Conservation (phyloP, 371 early-diverging fungal genomes). For the Zychaea mexicana region DNA sequence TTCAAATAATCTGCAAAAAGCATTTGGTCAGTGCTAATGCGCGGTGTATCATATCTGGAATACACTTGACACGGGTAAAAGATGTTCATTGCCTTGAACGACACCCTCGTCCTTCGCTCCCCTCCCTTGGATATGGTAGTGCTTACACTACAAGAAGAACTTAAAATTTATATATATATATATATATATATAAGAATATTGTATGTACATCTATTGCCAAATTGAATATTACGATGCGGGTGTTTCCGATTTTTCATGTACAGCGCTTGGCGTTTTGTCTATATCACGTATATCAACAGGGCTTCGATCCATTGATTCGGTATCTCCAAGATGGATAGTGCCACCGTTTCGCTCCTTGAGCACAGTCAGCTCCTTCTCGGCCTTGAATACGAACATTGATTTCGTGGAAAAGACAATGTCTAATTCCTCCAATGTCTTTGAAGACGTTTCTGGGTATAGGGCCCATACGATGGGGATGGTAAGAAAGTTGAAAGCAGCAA, state of each 20-base stretch:
- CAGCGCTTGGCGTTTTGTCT: not conserved
- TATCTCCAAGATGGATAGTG: not conserved
- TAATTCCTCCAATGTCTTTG: constrained; percentile 40
- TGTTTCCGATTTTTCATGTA: not conserved
- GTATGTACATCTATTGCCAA: not conserved
- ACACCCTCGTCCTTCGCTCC: too few relatives aligned
- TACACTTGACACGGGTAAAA: too few relatives aligned
- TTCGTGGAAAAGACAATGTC: constrained; percentile 43
- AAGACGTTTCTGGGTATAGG: constrained; percentile 38
- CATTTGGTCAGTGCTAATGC: too few relatives aligned
- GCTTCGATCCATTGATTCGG: not conserved
- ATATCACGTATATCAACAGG: constrained; percentile 3
- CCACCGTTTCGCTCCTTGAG: not conserved
- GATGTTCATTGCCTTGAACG: too few relatives aligned
- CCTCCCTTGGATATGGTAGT: too few relatives aligned
- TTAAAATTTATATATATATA: too few relatives aligned
- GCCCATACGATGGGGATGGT: constrained; percentile 39
- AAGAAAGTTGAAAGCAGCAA: constrained; percentile 39
- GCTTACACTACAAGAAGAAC: too few relatives aligned
- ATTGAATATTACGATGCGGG: not conserved
- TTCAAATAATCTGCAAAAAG: too few relatives aligned
- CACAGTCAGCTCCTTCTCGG: constrained; percentile 35
- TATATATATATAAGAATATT: not conserved
- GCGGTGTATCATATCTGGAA: too few relatives aligned
- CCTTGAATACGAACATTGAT: constrained; percentile 36